Percentiles rank a stretch among this genome's conserved stretches.
Evolutionary conservation across 371 early-diverging fungal species (phyloP).

Genomic region (Blakeslea trispora): DNA sequence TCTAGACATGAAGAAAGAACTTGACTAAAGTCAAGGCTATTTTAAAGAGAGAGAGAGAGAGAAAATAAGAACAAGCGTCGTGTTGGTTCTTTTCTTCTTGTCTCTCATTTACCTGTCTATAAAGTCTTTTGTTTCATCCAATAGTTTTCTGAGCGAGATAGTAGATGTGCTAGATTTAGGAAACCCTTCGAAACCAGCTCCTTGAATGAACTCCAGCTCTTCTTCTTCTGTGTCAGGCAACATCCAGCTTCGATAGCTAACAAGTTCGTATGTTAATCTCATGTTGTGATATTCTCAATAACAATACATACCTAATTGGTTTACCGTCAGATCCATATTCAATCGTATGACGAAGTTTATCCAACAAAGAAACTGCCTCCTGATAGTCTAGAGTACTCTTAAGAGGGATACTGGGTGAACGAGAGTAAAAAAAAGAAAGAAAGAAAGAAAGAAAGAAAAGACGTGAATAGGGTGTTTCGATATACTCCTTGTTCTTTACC

Average conservation of each 20-base stretch:
- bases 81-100: no score
- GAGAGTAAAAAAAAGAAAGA: no score
- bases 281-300: no score
- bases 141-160: no score
- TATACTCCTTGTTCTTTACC: slow-evolving; percentile 44
- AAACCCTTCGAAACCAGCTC: slow-evolving; percentile 52
- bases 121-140: slow-evolving; percentile 84
- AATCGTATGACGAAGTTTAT: slow-evolving; percentile 31
- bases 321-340: slow-evolving; percentile 39
- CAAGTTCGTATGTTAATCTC: no score
- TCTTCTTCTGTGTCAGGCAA: slow-evolving; percentile 69
- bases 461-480: not conserved
- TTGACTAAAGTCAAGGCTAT: slow-evolving; percentile 62
- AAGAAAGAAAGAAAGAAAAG: no score
- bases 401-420: slow-evolving; percentile 36
- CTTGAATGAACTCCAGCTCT: slow-evolving; percentile 61
- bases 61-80: no score
- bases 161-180: no score
- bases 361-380: slow-evolving; percentile 29
- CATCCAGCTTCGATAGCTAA: slow-evolving; percentile 60
- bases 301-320: no score
- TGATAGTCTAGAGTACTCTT: slow-evolving; percentile 35
- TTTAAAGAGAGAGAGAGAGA: no score
- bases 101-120: no score
- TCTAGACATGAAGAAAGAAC: slow-evolving; percentile 59